These are phyloP conservation scores for Plasmodium inui DNA, from an alignment of 169 alveolate genomes.

Conservation along the genomic window DNA sequence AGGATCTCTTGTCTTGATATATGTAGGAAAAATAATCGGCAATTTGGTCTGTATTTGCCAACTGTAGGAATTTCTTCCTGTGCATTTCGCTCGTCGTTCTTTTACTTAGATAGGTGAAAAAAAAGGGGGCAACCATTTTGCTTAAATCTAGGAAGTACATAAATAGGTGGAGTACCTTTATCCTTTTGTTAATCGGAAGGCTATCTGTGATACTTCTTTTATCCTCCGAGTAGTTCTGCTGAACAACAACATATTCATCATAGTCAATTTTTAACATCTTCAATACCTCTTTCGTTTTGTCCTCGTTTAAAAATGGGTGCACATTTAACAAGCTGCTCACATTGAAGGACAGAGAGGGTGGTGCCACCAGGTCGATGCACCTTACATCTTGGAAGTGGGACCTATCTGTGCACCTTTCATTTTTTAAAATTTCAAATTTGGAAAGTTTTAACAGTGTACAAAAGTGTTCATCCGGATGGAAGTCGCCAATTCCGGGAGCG, in stretches of 20 bases:
- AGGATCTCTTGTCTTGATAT: slow-evolving; percentile 59
- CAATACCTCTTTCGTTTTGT: slow-evolving; percentile 40
- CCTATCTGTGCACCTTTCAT: slow-evolving; percentile 27
- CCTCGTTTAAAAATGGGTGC: slow-evolving; percentile 38
- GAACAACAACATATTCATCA: slow-evolving; percentile 38
- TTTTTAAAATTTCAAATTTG: slow-evolving; percentile 47
- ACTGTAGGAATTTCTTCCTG: slow-evolving; percentile 41
- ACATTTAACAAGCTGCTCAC: slow-evolving; percentile 48
- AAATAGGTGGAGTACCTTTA: slow-evolving; percentile 55
- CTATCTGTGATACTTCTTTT: background rate
- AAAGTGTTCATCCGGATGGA: slow-evolving; percentile 23
- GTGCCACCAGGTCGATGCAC: slow-evolving; percentile 29
- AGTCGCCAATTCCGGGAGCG: background rate
- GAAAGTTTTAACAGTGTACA: background rate
- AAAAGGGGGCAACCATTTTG: slow-evolving; percentile 68
- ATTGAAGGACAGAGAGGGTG: background rate
- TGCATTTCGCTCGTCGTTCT: slow-evolving; percentile 64
- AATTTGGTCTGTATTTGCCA: slow-evolving; percentile 38
- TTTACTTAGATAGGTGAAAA: slow-evolving; percentile 32
- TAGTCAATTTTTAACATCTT: slow-evolving; percentile 52
- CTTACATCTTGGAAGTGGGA: slow-evolving; percentile 51
- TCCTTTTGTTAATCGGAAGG: slow-evolving; percentile 48
- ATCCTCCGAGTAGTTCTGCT: background rate
- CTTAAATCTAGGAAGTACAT: slow-evolving; percentile 55
- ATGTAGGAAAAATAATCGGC: slow-evolving; percentile 55